Base-by-base conservation (phyloP, 352 stramenopile species). In the Phytophthora capsici region DNA sequence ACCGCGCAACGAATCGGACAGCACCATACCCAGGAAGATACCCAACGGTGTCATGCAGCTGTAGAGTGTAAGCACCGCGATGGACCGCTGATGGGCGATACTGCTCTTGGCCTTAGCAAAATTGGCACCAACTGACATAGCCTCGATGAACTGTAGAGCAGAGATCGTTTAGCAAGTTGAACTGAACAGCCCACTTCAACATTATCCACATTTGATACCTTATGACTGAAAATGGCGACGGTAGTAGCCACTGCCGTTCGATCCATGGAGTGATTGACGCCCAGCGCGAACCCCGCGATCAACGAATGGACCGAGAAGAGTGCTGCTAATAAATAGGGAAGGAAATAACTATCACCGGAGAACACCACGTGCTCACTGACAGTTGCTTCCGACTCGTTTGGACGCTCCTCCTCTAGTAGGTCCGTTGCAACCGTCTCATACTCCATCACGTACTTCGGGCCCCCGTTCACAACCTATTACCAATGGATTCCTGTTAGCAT, bases 241-340 rank as follows among this genome's bases (percentile, higher is more conserved):
- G 80, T 78, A 16, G 80, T 89, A 13, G 82, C 82, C 1, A 90
- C 54, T 0, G 77, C 77, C 1, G 75, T 87, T 54, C 75, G 75
- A 52, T 83, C 71, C 48, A 86, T 77, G 5, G 72, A 74, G 26
- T 70, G 70, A 34, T 87, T 89, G 13, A 90, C 75, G 30, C 80
- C 79, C 12, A 90, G 60, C 22, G 79, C 80, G 37, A 90, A 88
- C 28, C 81, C 81, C 2, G 81, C 81, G 37, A 90, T 88, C 23
- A 88, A 72, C 47, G 79, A 87, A 54, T 90, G 81, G 46, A 90
- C 54, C 3, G 81, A 88, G 61, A 90, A 88, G 57, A 90, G 71
- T 32, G 73, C 73, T 16, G 81, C 79, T 44, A 90, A 77, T 58
- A 88, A 69, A 77, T 86, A 88, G 25, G 78, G 79, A 19, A 88